phyloP scores from a whole-genome alignment of 176 grass and related monocot genomes.

The Tuctoria greenei region DNA sequence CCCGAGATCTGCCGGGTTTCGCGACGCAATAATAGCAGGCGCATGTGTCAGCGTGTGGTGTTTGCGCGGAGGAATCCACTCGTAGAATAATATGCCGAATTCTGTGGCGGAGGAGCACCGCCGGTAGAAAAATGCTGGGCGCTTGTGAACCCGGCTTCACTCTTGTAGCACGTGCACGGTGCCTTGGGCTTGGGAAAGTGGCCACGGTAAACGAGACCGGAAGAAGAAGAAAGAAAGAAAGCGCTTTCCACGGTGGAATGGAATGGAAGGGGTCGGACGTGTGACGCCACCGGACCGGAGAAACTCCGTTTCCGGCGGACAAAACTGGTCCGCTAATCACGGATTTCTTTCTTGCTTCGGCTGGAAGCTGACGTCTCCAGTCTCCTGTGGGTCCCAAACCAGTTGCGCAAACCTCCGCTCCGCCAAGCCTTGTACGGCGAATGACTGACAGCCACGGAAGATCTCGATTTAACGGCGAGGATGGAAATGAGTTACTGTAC shows the following conservation, averaged over 20 bases:
- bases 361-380: background rate
- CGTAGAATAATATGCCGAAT: slow-evolving; percentile 25
- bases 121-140: background rate
- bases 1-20: slow-evolving; percentile 32
- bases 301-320: background rate
- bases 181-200: slow-evolving; percentile 29
- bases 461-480: background rate
- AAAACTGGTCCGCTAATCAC: background rate
- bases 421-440: background rate
- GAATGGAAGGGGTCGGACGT: background rate
- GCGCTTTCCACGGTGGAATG: background rate
- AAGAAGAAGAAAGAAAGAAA: slow-evolving; percentile 30
- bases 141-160: background rate
- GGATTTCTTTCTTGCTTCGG: background rate
- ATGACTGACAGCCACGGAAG: slow-evolving; percentile 12
- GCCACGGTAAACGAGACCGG: slow-evolving; percentile 1
- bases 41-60: background rate
- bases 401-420: background rate
- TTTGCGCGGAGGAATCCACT: background rate
- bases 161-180: too few species aligned
- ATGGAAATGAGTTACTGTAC: background rate
- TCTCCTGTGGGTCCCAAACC: too few species aligned
- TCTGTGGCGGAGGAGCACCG: background rate
- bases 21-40: slow-evolving; percentile 12
- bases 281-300: background rate